Conservation (phyloP, 2,329 filamentous ascomycete genomes). For the Boeremia exigua region DNA sequence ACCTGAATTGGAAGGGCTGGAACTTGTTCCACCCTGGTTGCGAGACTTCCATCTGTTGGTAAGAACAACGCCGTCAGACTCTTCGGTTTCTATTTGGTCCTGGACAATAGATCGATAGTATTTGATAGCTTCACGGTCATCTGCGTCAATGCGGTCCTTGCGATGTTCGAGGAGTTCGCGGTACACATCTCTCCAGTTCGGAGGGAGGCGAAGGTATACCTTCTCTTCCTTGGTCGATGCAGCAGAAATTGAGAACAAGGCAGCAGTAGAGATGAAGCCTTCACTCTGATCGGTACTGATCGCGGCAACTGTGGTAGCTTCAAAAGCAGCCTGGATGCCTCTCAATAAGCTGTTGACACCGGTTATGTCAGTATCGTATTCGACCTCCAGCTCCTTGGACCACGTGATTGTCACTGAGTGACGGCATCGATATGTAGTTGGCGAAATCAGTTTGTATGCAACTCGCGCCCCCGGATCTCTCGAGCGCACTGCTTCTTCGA, state of each 20-base stretch:
- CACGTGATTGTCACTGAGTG: slow-evolving; percentile 78
- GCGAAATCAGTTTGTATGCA: slow-evolving; percentile 72
- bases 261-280: slow-evolving; percentile 80
- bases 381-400: slow-evolving; percentile 72
- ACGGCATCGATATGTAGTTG: slow-evolving; percentile 75
- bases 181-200: slow-evolving; percentile 86
- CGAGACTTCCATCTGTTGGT: slow-evolving; percentile 72
- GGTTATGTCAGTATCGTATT: slow-evolving; percentile 51
- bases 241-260: slow-evolving; percentile 81
- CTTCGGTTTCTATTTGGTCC: slow-evolving; percentile 64
- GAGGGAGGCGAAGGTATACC: slow-evolving; percentile 76
- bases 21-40: slow-evolving; percentile 36
- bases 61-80: slow-evolving; percentile 67
- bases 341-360: slow-evolving; percentile 54
- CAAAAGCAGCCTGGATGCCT: slow-evolving; percentile 63
- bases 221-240: slow-evolving; percentile 86
- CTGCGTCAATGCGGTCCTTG: slow-evolving; percentile 72
- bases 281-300: slow-evolving; percentile 83
- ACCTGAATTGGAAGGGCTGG: slow-evolving; percentile 38
- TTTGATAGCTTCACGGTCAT: slow-evolving; percentile 72
- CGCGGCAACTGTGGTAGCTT: slow-evolving; percentile 76
- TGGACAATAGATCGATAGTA: slow-evolving; percentile 74
- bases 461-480: slow-evolving; percentile 75
- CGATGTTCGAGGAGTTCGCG: slow-evolving; percentile 74
- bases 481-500: slow-evolving; percentile 88